Evolutionary conservation across 1,284 basidiomycete species (phyloP).

Genomic region (Boletus austroedulis): DNA sequence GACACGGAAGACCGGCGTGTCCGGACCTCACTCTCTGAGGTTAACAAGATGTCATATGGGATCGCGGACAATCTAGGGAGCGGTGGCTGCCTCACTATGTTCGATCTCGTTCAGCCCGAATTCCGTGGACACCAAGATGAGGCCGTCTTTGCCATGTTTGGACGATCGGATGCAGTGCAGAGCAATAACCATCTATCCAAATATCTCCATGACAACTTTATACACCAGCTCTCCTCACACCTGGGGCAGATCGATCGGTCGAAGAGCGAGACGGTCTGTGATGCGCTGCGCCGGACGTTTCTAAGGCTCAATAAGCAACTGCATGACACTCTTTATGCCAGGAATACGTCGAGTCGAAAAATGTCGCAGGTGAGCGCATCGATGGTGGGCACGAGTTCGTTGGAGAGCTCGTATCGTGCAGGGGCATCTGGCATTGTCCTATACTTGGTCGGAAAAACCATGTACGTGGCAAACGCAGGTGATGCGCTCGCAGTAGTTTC

Average conservation of each 20-base stretch:
- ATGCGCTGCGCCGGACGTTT: slow-evolving; percentile 85
- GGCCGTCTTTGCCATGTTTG: slow-evolving; percentile 97
- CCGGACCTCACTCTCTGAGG: slow-evolving; percentile 86
- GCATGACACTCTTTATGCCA: slow-evolving; percentile 59
- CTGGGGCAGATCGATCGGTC: slow-evolving; percentile 42
- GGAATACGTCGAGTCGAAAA: slow-evolving; percentile 52
- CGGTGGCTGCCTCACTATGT: slow-evolving; percentile 79
- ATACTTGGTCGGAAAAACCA: slow-evolving; percentile 78
- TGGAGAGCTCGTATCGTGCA: slow-evolving; percentile 52
- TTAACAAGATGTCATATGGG: slow-evolving; percentile 94
- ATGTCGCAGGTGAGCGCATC: slow-evolving; percentile 62
- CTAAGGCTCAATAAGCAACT: slow-evolving; percentile 78
- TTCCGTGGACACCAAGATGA: slow-evolving; percentile 79
- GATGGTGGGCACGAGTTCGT: slow-evolving; percentile 34
- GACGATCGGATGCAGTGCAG: slow-evolving; percentile 64
- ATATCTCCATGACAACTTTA: slow-evolving; percentile 80
- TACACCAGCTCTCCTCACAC: slow-evolving; percentile 57
- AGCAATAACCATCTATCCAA: slow-evolving; percentile 69
- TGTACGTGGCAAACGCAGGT: slow-evolving; percentile 92
- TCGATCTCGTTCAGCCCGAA: slow-evolving; percentile 90
- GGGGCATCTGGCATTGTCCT: slow-evolving; percentile 87
- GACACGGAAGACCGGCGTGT: slow-evolving; percentile 90
- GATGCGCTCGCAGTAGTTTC: slow-evolving; percentile 90
- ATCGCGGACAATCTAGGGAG: slow-evolving; percentile 93
- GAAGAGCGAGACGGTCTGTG: slow-evolving; percentile 53